Percentiles rank a stretch among this genome's conserved stretches.
Evolutionary conservation across 768 basidiomycete species (phyloP).

Genomic region (Termitomyces sp.): DNA sequence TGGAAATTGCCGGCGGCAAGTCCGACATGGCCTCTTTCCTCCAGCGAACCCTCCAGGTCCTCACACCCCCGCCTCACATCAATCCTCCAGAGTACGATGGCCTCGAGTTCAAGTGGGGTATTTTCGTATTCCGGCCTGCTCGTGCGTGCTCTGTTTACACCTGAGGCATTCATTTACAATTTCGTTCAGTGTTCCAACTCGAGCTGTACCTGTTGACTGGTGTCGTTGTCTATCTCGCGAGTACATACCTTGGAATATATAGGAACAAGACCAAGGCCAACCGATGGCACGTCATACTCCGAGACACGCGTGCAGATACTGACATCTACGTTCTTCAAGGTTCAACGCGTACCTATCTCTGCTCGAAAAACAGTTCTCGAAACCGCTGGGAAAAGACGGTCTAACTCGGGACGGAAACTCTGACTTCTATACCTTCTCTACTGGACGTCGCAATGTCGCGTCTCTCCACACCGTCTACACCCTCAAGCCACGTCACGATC

Average conservation of each 20-base stretch:
- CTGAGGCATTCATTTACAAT: neutral
- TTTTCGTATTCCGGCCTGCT: constrained; percentile 78
- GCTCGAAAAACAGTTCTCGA: constrained; percentile 70
- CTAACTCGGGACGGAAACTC: constrained; percentile 64
- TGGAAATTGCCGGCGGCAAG: neutral
- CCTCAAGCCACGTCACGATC: constrained; percentile 80
- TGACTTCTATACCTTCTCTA: constrained; percentile 83
- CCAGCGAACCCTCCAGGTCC: constrained; percentile 25
- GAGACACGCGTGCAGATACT: constrained; percentile 7
- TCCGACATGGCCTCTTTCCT: constrained; percentile 22
- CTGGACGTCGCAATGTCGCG: constrained; percentile 71
- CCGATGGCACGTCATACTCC: constrained; percentile 49
- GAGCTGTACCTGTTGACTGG: constrained; percentile 55
- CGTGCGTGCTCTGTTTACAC: constrained; percentile 32
- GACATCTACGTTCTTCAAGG: constrained; percentile 33
- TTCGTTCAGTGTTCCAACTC: constrained; percentile 48
- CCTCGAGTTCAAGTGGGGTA: constrained; percentile 65
- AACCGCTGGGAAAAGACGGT: constrained; percentile 44
- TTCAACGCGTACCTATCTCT: constrained; percentile 51
- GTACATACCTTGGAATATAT: constrained; percentile 55
- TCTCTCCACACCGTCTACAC: constrained; percentile 78
- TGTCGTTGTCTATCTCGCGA: constrained; percentile 48
- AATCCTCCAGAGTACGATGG: constrained; percentile 65
- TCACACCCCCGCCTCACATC: constrained; percentile 56
- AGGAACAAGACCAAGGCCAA: constrained; percentile 56